Evolutionary conservation across 371 early-diverging fungal genomes (phyloP).

Genomic region (Mucor lusitanicus): DNA sequence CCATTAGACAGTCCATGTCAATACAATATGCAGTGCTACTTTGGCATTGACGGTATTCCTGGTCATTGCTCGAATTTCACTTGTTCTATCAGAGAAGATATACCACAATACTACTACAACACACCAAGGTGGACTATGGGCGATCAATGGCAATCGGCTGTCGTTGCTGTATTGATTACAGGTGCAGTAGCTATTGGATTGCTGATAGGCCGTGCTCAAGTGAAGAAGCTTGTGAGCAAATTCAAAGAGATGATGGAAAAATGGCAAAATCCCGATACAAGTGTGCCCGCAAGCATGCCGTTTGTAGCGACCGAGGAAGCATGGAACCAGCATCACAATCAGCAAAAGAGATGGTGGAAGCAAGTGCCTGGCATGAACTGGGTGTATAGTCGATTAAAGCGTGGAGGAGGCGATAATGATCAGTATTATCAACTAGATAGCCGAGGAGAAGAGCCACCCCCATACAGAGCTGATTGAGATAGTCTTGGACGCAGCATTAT

Average conservation of each 20-base stretch:
- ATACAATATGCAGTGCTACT: slow-evolving; percentile 47
- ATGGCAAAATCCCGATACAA: slow-evolving; percentile 35
- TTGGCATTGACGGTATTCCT: slow-evolving; percentile 38
- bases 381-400: slow-evolving; percentile 35
- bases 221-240: slow-evolving; percentile 19
- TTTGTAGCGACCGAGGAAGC: slow-evolving; percentile 19
- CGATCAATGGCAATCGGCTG: slow-evolving; percentile 43
- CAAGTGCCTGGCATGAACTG: slow-evolving; percentile 38
- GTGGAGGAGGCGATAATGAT: slow-evolving; percentile 18
- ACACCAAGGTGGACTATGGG: slow-evolving; percentile 44
- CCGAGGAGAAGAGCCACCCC: slow-evolving; percentile 35
- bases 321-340: slow-evolving; percentile 23
- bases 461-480: slow-evolving; percentile 30
- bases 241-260: slow-evolving; percentile 33
- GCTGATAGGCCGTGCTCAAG: slow-evolving; percentile 37
- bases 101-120: slow-evolving; percentile 36
- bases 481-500: background rate
- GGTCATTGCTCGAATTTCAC: slow-evolving; percentile 43
- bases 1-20: slow-evolving; percentile 35
- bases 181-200: slow-evolving; percentile 32
- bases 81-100: slow-evolving; percentile 37
- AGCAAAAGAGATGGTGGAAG: slow-evolving; percentile 34
- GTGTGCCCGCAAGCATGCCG: background rate
- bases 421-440: slow-evolving; percentile 37
- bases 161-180: slow-evolving; percentile 36